phyloP scores from a whole-genome alignment of 352 stramenopile species.

The Pythium pyrilobum region DNA sequence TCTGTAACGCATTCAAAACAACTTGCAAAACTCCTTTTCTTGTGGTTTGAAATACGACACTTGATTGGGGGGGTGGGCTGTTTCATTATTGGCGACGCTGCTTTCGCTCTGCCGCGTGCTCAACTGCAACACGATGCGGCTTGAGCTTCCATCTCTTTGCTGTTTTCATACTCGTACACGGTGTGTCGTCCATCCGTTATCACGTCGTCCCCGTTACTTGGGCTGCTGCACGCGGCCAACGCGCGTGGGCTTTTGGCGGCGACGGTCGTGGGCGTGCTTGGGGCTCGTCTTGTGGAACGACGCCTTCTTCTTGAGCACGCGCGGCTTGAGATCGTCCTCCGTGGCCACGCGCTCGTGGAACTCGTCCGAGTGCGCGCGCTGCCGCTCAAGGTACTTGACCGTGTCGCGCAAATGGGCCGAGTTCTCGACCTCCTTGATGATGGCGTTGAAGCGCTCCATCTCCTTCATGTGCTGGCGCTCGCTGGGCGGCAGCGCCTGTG shows the following conservation, averaged over 20 bases:
- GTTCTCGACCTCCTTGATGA: slow-evolving; percentile 73
- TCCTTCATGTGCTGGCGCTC: slow-evolving; percentile 62
- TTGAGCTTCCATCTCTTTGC: too few relatives aligned
- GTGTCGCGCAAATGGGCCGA: slow-evolving; percentile 54
- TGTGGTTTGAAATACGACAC: too few relatives aligned
- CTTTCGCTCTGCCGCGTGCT: too few relatives aligned
- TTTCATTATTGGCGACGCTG: too few relatives aligned
- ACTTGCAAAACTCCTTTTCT: too few relatives aligned
- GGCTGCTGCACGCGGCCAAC: slow-evolving; percentile 62
- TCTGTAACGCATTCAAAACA: too few relatives aligned
- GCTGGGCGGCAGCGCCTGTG: slow-evolving; percentile 32
- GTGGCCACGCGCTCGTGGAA: slow-evolving; percentile 49
- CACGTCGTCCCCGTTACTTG: slow-evolving; percentile 28
- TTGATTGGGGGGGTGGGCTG: too few relatives aligned
- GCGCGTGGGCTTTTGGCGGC: slow-evolving; percentile 49
- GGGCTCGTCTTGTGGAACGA: slow-evolving; percentile 34
- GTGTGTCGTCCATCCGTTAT: too few relatives aligned
- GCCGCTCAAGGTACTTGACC: slow-evolving; percentile 51
- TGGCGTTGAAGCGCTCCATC: slow-evolving; percentile 69
- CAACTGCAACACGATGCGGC: too few relatives aligned
- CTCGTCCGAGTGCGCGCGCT: slow-evolving; percentile 55
- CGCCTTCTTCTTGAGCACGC: slow-evolving; percentile 41
- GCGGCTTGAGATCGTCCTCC: slow-evolving; percentile 45
- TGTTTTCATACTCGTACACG: too few relatives aligned
- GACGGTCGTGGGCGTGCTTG: slow-evolving; percentile 36